A percentile compares a stretch with the other conserved stretches of the same genome.
Conservation (phyloP, 2,329 filamentous ascomycete genomes). For the Trematosphaeria pertusa region DNA sequence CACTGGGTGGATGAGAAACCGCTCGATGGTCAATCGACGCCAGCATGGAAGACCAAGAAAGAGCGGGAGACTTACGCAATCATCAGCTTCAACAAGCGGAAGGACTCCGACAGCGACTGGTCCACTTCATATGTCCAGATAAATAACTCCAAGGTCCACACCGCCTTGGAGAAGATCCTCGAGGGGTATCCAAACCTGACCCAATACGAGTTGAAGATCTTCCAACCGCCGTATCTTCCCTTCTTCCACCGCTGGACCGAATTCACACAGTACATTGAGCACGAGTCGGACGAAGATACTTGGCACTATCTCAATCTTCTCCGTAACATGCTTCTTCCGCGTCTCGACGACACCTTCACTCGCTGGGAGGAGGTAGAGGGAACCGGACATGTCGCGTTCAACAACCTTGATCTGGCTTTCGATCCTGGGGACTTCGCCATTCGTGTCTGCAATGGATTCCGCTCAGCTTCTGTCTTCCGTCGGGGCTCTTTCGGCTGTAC, state of each 20-base stretch:
- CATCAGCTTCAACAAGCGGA: conserved; percentile 10
- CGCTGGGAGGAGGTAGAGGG: conserved; percentile 35
- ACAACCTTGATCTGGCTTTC: conserved; percentile 41
- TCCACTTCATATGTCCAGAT: conserved; percentile 38
- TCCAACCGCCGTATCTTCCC: conserved; percentile 64
- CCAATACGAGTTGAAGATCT: conserved; percentile 65
- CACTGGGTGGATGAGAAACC: conserved; percentile 16
- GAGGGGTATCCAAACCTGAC: conserved; percentile 66
- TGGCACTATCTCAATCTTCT: conserved; percentile 40
- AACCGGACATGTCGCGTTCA: conserved; percentile 38
- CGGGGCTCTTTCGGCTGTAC: conserved; percentile 29
- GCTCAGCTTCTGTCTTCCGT: conserved; percentile 13
- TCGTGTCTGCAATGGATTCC: conserved; percentile 17
- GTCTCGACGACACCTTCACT: conserved; percentile 14
- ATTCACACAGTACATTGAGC: conserved; percentile 20
- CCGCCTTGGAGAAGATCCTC: conserved; percentile 61
- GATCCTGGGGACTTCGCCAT: conserved; percentile 29
- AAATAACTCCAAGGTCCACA: conserved; percentile 66
- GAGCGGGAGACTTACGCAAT: conserved; percentile 22
- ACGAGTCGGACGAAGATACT: conserved; percentile 8
- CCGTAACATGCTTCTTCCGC: conserved; percentile 31
- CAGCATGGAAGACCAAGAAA: conserved; percentile 21
- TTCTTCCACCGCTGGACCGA: conserved; percentile 68
- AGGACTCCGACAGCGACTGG: conserved; percentile 16
- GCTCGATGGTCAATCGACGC: conserved; percentile 2